Base-by-base conservation (phyloP, 2,329 filamentous ascomycete species). In the Dothistroma pini region DNA sequence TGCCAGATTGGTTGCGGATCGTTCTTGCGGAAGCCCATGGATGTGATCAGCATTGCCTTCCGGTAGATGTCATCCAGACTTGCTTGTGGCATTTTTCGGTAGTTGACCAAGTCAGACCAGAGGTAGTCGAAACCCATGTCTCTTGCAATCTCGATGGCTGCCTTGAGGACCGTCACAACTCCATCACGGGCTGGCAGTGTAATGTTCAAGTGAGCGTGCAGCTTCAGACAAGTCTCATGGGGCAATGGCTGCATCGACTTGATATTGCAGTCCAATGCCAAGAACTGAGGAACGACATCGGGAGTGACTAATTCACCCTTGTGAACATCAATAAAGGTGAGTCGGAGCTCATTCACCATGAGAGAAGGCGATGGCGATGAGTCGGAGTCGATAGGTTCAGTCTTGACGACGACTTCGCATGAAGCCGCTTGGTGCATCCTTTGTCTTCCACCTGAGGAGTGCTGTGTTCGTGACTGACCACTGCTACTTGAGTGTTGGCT, bases 101-200 rank as follows among this genome's bases (percentile, higher is more conserved):
- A 9, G 57, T 22, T n/a, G 19, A 60, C 38, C 19, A 57, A 44
- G 44, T 66, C 61, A 31, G 65, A 59, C 65, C 65, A 67, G 9
- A 68, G 54, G 32, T 68, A 65, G 4, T 44, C 38, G 14, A 62
- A 49, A 14, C 57, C 54, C 41, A 66, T 59, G 5, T 60, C 34
- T 44, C 53, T 52, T 1, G 61, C 60, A 11, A 66, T 22, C 4
- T 38, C 22, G 10, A 63, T 59, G 2, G 58, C 61, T 34, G 51
- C 29, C 51, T 41, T n/a, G 14, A 34, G 32, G 57, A 57, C 8
- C 7, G 19, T 35, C n/a, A n/a, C n/a, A 5, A 12, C 25, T 7
- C 16, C 41, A 9, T 44, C 16, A 1, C 41, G 14, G 7, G 41
- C 34, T 4, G 34, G 34, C 14, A 38, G 14, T 11, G 10, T 11